These are phyloP conservation scores for Pestalotiopsis sp. DNA, from an alignment of 2,329 filamentous ascomycete genomes.

Conservation along the genomic window DNA sequence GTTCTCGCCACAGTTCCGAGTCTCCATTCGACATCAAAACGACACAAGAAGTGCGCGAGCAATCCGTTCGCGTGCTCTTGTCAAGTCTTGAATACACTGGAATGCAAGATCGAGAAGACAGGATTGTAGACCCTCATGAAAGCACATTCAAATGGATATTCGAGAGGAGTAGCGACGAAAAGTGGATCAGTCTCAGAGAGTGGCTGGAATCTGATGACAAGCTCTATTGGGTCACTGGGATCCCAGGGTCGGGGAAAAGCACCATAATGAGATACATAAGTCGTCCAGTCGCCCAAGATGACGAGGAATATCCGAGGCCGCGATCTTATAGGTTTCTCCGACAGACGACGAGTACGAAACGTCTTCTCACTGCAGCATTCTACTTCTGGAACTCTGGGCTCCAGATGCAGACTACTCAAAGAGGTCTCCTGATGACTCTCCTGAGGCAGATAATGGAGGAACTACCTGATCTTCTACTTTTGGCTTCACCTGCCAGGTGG, in stretches of 20 bases:
- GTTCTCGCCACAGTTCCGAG: no score
- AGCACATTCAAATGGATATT: not conserved
- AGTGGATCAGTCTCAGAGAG: not conserved
- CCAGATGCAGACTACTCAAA: not conserved
- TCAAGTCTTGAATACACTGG: not conserved
- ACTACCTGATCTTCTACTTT: not conserved
- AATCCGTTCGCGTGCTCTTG: not conserved
- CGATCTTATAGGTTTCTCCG: not conserved
- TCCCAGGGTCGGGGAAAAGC: not conserved
- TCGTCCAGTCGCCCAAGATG: not conserved
- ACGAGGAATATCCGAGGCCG: fast-evolving
- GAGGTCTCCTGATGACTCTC: not conserved
- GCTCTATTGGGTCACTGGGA: not conserved
- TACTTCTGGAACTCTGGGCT: not conserved
- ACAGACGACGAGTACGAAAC: not conserved
- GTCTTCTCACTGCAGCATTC: not conserved
- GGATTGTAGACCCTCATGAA: not conserved
- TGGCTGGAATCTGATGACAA: not conserved
- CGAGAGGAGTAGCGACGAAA: not conserved
- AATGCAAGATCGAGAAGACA: not conserved
- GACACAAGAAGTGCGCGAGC: fast-evolving
- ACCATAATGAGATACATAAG: not conserved
- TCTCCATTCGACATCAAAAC: not conserved
- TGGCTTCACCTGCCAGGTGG: not conserved
- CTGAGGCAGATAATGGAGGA: not conserved